Evolutionary conservation across 1,284 basidiomycete genomes (phyloP).

Genomic region (Cutaneotrichosporon curvatum): DNA sequence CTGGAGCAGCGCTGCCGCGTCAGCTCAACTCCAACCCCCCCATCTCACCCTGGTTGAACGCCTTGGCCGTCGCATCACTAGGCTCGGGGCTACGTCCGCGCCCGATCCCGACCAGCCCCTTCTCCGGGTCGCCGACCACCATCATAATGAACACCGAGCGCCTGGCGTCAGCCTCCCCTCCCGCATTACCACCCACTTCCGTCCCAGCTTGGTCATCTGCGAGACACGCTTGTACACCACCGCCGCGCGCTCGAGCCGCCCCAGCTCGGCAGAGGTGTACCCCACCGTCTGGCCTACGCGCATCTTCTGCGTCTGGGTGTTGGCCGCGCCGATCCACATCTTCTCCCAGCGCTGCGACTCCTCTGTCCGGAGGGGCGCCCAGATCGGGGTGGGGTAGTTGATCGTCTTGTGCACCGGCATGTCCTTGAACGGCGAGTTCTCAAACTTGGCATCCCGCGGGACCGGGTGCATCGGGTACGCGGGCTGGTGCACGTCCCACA

Average conservation of each 20-base stretch:
- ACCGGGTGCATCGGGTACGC: slow-evolving; percentile 10
- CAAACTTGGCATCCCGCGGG: slow-evolving; percentile 23
- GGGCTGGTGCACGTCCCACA: slow-evolving; percentile 4
- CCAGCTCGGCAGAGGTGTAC: neutral
- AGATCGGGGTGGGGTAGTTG: slow-evolving; percentile 31
- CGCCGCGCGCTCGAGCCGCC: slow-evolving; percentile 31
- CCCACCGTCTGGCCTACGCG: neutral
- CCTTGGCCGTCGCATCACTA: slow-evolving; percentile 57
- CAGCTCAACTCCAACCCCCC: no score
- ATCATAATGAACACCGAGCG: slow-evolving; percentile 48
- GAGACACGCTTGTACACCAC: slow-evolving; percentile 21
- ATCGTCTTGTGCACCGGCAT: slow-evolving; percentile 29
- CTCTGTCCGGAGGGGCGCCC: slow-evolving; percentile 9
- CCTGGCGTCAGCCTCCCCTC: slow-evolving; percentile 3
- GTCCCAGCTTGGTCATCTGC: slow-evolving; percentile 47
- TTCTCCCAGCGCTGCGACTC: slow-evolving; percentile 19
- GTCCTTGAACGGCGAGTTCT: slow-evolving; percentile 15
- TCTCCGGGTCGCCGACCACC: slow-evolving; percentile 74
- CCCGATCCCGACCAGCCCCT: slow-evolving; percentile 84
- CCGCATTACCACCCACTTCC: slow-evolving; percentile 34
- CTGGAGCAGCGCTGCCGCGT: slow-evolving; percentile 26
- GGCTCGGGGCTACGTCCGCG: slow-evolving; percentile 66
- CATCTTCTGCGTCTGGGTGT: no score
- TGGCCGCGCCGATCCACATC: slow-evolving; percentile 21
- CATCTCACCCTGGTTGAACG: slow-evolving; percentile 56